Conservation (phyloP, 1,139 yeast genomes). For the Candida sp. region DNA sequence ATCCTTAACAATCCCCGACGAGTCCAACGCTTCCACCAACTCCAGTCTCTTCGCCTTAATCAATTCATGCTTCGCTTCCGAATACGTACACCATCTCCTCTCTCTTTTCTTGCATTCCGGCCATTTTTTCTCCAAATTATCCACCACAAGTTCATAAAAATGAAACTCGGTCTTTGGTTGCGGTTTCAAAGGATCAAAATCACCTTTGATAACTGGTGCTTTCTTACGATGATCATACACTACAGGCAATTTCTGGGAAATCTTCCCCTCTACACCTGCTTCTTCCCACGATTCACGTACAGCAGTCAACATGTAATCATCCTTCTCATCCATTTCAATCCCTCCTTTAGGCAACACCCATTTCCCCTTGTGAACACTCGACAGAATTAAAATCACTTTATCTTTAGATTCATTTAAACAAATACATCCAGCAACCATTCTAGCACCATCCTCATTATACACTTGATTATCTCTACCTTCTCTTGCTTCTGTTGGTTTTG, state of each 20-base stretch:
- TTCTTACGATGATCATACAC: conserved; percentile 66
- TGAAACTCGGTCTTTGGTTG: conserved; percentile 80
- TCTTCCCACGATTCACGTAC: conserved; percentile 97
- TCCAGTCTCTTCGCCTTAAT: conserved; percentile 63
- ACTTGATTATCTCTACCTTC: conserved; percentile 38
- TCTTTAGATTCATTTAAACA: conserved; percentile 56
- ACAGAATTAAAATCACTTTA: conserved; percentile 73
- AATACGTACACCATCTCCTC: conserved; percentile 73
- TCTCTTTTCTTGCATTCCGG: conserved; percentile 69
- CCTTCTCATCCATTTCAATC: conserved; percentile 79
- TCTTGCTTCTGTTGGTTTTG: conserved; percentile 19
- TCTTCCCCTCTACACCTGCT: conserved; percentile 78
- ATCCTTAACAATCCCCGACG: conserved; percentile 44
- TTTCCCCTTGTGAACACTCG: conserved; percentile 58
- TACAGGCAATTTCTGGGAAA: conserved; percentile 53
- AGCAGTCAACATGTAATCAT: conserved; percentile 55
- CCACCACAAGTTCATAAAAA: conserved; percentile 72
- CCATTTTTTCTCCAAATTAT: conserved; percentile 56
- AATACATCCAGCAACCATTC: conserved; percentile 90
- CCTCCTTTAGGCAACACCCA: conserved; percentile 99
- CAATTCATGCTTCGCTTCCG: conserved; percentile 70
- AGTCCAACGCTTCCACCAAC: conserved; percentile 59
- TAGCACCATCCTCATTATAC: conserved; percentile 61
- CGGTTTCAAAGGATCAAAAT: conserved; percentile 33
- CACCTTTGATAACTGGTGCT: conserved; percentile 47